Evolutionary conservation across 2,329 filamentous ascomycete species (phyloP).

Genomic region (Colletotrichum tofieldiae): DNA sequence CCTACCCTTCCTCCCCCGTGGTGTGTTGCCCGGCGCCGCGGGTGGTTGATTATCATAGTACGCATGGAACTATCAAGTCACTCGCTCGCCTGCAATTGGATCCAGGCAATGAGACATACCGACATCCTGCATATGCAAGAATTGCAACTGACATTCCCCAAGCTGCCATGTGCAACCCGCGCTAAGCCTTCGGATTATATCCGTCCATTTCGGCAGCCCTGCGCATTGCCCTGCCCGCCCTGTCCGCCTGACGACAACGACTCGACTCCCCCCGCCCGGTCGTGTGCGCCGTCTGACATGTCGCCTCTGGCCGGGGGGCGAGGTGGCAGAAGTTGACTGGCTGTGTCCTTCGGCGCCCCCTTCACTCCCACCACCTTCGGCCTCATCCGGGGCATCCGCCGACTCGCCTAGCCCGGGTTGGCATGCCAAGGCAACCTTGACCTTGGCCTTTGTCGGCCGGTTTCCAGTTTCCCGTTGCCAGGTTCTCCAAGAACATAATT

Average conservation of each 20-base stretch:
- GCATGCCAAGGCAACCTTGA: conserved; percentile 23
- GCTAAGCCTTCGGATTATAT: conserved; percentile 35
- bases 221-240: background rate
- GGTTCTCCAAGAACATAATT: background rate
- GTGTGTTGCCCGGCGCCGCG: conserved; percentile 18
- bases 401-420: conserved; percentile 21
- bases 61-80: background rate
- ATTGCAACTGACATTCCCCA: conserved; percentile 40
- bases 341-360: background rate
- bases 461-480: conserved; percentile 1
- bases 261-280: background rate
- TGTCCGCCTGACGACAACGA: conserved; percentile 22
- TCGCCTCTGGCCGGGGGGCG: conserved; percentile 22
- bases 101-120: conserved; percentile 1
- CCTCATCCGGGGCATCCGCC: conserved; percentile 35
- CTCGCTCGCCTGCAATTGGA: background rate
- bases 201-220: background rate
- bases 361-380: conserved; percentile 16
- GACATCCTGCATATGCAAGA: conserved; percentile 32
- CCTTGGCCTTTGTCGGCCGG: conserved; percentile 17
- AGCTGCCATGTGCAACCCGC: conserved; percentile 29
- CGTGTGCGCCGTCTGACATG: background rate
- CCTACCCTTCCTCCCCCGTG: background rate
- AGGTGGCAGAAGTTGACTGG: conserved; percentile 38
- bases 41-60: conserved; percentile 13